Conservation (phyloP, 1,139 yeast genomes). For the Blastobotrys petasosporus region DNA sequence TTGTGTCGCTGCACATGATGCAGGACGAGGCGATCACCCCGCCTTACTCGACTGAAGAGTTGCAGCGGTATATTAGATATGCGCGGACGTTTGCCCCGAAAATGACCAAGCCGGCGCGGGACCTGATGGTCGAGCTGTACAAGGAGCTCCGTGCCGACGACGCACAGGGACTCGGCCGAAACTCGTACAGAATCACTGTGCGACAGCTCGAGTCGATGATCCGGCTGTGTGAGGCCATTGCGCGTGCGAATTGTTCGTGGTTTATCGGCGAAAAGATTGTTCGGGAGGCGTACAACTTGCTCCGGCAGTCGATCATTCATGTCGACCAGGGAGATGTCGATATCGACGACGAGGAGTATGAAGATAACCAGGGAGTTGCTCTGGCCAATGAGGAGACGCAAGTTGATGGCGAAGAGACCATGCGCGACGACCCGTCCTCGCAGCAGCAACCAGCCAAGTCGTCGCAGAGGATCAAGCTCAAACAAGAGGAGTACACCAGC, state of each 20-base stretch:
- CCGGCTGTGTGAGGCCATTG: constrained; percentile 92
- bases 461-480: constrained; percentile 46
- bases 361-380: constrained; percentile 13
- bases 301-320: constrained; percentile 86
- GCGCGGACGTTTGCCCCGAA: constrained; percentile 92
- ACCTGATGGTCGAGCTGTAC: constrained; percentile 69
- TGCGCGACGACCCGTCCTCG: background rate
- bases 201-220: constrained; percentile 93
- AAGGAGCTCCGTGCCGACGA: constrained; percentile 87
- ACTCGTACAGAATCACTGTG: constrained; percentile 88
- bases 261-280: constrained; percentile 83
- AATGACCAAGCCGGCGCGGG: constrained; percentile 77
- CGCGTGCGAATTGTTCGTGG: constrained; percentile 92
- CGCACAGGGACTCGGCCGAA: constrained; percentile 82
- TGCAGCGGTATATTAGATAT: constrained; percentile 81
- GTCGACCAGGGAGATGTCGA: constrained; percentile 94
- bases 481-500: constrained; percentile 80
- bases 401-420: constrained; percentile 17
- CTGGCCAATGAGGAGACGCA: constrained; percentile 18
- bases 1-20: constrained; percentile 87
- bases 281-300: constrained; percentile 85
- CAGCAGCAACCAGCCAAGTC: constrained; percentile 2
- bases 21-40: constrained; percentile 88
- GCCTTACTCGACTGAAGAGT: constrained; percentile 84
- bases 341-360: constrained; percentile 59